Evolutionary conservation across 1,139 yeast genomes (phyloP).

Genomic region (Candida anutae): DNA sequence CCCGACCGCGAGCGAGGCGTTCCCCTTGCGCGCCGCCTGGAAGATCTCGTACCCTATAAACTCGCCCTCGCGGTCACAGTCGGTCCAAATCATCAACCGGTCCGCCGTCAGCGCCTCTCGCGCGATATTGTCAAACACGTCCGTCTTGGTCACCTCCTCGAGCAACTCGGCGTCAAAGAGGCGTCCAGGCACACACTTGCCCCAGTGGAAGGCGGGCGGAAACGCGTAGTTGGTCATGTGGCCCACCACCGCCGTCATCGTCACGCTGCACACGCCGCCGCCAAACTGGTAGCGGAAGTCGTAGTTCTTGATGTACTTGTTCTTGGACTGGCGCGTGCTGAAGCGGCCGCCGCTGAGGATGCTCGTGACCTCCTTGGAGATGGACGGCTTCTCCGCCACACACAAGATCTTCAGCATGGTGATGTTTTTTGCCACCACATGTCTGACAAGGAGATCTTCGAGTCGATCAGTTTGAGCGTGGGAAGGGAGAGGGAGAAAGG

Average conservation of each 20-base stretch:
- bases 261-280: conserved; percentile 63
- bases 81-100: conserved; percentile 90
- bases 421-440: too few relatives aligned
- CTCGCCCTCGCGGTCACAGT: conserved; percentile 98
- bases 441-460: too few relatives aligned
- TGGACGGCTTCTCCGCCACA: conserved; percentile 96
- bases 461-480: too few relatives aligned
- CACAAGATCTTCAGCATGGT: conserved; percentile 83
- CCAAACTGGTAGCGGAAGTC: conserved; percentile 61
- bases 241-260: conserved; percentile 90
- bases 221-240: conserved; percentile 68
- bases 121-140: conserved; percentile 63
- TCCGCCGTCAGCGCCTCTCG: conserved; percentile 56
- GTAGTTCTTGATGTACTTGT: conserved; percentile 71
- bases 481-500: too few relatives aligned
- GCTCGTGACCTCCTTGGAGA: conserved; percentile 76
- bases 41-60: conserved; percentile 84
- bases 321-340: conserved; percentile 39
- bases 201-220: conserved; percentile 61
- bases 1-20: conserved; percentile 36
- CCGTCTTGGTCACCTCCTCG: conserved; percentile 31
- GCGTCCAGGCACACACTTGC: conserved; percentile 53
- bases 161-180: conserved; percentile 62
- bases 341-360: conserved; percentile 70
- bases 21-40: conserved; percentile 55